Evolutionary conservation across 139 green algal species (phyloP).

Genomic region (Mesotaenium endlicherianum): DNA sequence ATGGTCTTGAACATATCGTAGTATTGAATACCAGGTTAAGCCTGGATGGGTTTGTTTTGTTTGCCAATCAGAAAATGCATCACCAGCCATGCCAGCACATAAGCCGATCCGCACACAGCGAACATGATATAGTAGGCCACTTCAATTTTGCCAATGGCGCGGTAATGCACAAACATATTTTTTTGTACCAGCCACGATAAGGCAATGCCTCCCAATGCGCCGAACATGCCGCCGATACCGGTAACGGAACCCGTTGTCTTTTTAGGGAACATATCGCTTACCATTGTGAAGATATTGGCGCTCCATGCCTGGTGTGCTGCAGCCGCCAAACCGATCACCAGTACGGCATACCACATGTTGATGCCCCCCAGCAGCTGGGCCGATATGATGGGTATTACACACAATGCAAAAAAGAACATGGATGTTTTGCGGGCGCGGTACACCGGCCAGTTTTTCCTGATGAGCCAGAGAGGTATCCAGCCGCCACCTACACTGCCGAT

Average conservation of each 20-base stretch:
- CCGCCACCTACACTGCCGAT: neutral
- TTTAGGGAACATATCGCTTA: neutral
- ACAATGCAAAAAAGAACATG: neutral
- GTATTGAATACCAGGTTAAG: no score
- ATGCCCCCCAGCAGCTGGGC: neutral
- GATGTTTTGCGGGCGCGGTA: neutral
- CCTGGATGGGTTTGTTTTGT: no score
- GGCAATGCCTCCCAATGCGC: neutral
- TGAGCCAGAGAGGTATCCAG: neutral
- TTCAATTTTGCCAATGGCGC: no score
- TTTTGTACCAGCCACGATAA: no score
- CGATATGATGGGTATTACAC: neutral
- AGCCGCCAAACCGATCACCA: neutral
- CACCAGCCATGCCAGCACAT: no score
- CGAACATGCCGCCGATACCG: neutral
- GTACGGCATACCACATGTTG: neutral
- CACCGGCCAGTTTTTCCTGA: neutral
- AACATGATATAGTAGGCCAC: no score
- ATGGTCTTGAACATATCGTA: no score
- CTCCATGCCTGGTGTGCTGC: neutral
- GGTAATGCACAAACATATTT: no score
- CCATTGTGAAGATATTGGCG: neutral
- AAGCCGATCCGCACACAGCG: no score
- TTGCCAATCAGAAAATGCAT: no score
- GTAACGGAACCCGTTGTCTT: neutral